A percentile compares a stretch with the other conserved stretches of the same genome.
Conservation (phyloP, 1,139 yeast species). For the Barnettozyma hawaiiensis region DNA sequence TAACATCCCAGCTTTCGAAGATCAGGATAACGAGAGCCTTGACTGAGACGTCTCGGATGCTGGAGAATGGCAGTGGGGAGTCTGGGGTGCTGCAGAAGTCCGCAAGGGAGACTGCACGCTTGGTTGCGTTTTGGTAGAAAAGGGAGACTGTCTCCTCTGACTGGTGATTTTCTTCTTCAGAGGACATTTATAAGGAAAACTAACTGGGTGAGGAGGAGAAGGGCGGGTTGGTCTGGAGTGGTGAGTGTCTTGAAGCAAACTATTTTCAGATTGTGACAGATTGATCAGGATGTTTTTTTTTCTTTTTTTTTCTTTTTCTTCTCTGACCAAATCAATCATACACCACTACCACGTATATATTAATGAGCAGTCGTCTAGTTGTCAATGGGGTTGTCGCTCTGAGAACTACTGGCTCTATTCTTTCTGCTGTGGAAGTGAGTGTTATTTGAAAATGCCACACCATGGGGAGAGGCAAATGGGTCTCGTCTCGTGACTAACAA, state of each 20-base stretch:
- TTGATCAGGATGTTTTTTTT: not conserved
- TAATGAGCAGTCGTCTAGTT: too few relatives aligned
- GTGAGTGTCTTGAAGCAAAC: not conserved
- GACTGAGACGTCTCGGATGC: not conserved
- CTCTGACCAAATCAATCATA: too few relatives aligned
- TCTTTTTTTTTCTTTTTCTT: not conserved
- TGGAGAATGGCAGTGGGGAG: slow-evolving; percentile 1
- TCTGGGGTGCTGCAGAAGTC: not conserved
- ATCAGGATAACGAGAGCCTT: slow-evolving; percentile 2
- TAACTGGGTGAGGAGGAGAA: not conserved
- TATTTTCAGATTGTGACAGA: not conserved
- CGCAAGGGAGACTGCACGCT: not conserved
- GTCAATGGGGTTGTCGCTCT: not conserved
- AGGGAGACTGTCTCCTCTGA: not conserved
- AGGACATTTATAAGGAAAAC: not conserved
- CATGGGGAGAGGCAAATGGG: not conserved
- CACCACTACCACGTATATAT: too few relatives aligned
- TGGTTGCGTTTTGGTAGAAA: slow-evolving; percentile 3
- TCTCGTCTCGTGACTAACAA: not conserved
- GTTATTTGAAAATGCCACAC: not conserved
- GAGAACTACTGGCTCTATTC: not conserved
- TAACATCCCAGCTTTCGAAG: slow-evolving; percentile 3
- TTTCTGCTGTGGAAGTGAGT: not conserved
- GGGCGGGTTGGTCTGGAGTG: not conserved
- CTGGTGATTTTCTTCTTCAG: not conserved